Percentiles rank a stretch among this genome's conserved stretches.
Evolutionary conservation across 192 early-diverging fungal genomes (phyloP).

Genomic region (Podochytrium sp.): DNA sequence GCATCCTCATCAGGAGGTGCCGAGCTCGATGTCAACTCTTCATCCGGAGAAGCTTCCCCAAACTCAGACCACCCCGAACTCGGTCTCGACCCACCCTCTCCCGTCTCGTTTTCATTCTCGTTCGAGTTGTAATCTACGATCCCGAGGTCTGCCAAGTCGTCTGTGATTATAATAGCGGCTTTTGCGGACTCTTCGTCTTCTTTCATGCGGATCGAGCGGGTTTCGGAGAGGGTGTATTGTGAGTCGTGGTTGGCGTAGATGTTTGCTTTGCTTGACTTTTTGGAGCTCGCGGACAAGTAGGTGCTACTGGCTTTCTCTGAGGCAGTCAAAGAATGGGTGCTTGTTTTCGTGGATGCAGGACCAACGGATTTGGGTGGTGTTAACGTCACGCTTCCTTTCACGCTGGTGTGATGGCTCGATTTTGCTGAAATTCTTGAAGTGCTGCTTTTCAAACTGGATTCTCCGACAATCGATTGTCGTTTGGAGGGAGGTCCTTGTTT

Average conservation of each 20-base stretch:
- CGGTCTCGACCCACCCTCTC: background rate
- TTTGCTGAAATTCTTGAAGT: background rate
- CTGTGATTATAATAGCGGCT: conserved; percentile 8
- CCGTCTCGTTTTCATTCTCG: background rate
- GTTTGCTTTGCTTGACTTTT: background rate
- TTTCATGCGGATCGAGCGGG: background rate
- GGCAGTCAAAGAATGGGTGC: background rate
- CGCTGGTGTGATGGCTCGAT: background rate
- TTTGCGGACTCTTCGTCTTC: conserved; percentile 30
- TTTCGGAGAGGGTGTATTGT: background rate
- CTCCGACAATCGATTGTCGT: no score
- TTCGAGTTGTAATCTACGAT: conserved; percentile 21
- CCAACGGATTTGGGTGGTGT: no score
- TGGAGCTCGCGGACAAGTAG: background rate
- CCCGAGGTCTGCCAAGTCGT: conserved; percentile 22
- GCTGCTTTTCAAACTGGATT: background rate
- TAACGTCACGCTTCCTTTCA: background rate
- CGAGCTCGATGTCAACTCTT: background rate
- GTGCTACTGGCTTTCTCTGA: background rate
- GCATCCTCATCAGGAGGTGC: background rate
- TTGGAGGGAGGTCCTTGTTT: no score
- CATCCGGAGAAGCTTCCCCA: conserved; percentile 9
- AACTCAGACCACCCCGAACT: conserved; percentile 23
- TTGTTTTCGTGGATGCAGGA: background rate
- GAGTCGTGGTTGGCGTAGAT: background rate